phyloP scores from a whole-genome alignment of 2,329 filamentous ascomycete genomes.

The Fusarium poae region DNA sequence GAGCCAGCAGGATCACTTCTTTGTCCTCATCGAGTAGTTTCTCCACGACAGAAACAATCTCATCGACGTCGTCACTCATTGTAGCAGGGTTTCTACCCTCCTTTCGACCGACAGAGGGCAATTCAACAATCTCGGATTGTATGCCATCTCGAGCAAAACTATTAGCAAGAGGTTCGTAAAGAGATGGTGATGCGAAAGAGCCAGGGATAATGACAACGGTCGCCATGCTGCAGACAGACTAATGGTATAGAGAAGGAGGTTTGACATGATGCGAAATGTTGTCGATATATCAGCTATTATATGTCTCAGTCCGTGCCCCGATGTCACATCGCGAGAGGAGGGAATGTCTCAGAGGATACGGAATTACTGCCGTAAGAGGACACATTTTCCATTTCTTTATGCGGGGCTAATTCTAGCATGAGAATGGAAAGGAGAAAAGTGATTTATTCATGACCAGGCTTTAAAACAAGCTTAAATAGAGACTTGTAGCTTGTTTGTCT shows the following conservation, averaged over 20 bases:
- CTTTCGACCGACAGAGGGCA: constrained; percentile 19
- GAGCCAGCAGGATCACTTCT: constrained; percentile 11
- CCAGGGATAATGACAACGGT: constrained; percentile 18
- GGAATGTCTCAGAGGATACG: not conserved
- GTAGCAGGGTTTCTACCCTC: constrained; percentile 1
- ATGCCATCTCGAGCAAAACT: not conserved
- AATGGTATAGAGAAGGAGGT: not conserved
- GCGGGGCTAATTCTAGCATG: not conserved
- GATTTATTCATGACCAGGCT: not conserved
- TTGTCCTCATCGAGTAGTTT: constrained; percentile 2
- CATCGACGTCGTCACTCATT: constrained; percentile 11
- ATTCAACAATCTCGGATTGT: not conserved
- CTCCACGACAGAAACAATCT: constrained; percentile 2
- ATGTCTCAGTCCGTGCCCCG: constrained; percentile 11
- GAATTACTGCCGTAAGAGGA: not conserved
- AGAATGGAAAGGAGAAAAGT: not conserved
- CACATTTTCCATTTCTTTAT: not conserved
- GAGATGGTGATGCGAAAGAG: constrained; percentile 9
- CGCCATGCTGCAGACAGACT: not conserved
- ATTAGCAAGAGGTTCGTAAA: not conserved
- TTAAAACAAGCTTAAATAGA: not conserved
- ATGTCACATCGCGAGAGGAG: not conserved
- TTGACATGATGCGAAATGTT: not conserved
- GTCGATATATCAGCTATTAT: not conserved
- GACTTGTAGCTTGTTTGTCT: not conserved